These are phyloP conservation scores for Suillus subluteus DNA, from an alignment of 768 basidiomycete species.

Conservation along the genomic window DNA sequence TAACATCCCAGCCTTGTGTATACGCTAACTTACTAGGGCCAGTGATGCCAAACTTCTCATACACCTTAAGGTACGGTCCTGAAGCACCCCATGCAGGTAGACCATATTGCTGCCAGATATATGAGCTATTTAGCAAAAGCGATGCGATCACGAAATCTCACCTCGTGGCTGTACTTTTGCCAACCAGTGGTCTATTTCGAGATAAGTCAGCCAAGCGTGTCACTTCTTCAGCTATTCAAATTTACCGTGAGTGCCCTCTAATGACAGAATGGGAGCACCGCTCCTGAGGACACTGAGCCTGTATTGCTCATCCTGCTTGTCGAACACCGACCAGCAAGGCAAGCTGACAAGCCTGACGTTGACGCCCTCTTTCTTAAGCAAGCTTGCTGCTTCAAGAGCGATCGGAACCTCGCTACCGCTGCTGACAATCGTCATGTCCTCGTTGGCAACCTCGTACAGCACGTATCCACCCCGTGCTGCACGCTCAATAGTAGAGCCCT, in stretches of 20 bases:
- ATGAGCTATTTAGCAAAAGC: constrained; percentile 18
- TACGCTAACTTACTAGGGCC: constrained; percentile 59
- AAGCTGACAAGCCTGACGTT: constrained; percentile 84
- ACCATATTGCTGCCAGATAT: constrained; percentile 63
- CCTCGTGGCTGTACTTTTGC: constrained; percentile 90
- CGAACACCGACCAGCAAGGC: constrained; percentile 90
- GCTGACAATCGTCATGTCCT: constrained; percentile 89
- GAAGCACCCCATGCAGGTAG: constrained; percentile 83
- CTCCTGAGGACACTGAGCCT: constrained; percentile 82
- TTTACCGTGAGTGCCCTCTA: constrained; percentile 79
- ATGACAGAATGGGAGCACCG: constrained; percentile 86
- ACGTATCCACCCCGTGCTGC: constrained; percentile 90
- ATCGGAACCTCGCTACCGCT: constrained; percentile 90
- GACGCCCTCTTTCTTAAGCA: constrained; percentile 76
- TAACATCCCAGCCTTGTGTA: neutral
- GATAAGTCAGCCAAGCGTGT: constrained; percentile 10
- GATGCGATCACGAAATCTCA: constrained; percentile 23
- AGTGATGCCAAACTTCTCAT: constrained; percentile 89
- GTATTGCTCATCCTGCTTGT: constrained; percentile 81
- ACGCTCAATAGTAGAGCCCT: constrained; percentile 82
- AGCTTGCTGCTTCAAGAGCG: constrained; percentile 82
- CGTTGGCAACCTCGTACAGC: constrained; percentile 74
- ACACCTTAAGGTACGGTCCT: constrained; percentile 88
- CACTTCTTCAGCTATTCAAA: constrained; percentile 7
- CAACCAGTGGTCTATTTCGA: constrained; percentile 69